Base-by-base conservation (phyloP, 2,329 filamentous ascomycete species). In the Ophiostoma sp. region DNA sequence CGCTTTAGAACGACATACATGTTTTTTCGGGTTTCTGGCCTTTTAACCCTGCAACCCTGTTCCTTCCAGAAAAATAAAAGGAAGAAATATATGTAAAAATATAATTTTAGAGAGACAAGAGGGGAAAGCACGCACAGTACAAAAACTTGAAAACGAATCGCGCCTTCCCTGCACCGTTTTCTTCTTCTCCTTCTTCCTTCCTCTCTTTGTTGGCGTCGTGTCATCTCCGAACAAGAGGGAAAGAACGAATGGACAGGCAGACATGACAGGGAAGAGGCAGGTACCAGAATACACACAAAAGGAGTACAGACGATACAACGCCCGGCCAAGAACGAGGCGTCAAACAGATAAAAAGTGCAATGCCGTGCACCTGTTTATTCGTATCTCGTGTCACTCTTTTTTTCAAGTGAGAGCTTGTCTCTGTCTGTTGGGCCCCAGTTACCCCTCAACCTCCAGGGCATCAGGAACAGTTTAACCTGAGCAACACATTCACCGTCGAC, bases 211-310 rank as follows among this genome's bases (percentile, higher is more conserved):
- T 64, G 55, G 73, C 45, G 61, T 73, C 73, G 63, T 55, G 73
- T 75, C 73, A 76, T 76, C 63, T 75, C 75, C 75, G 72, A 55
- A 50, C 36, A 50, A 48, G 22, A 68, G n/a, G 61, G 39, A 48
- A 68, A 31, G 63, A 68, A 33, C 64, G 17, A 71, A 45, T 25
- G 36, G n/a, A 9, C 33, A 17, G n/a, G 33, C 42, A 48, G 39
- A 45, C 39, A 15, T 3, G 25, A 59, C 70, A 70, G 31, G 73
- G 71, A 72, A 73, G 69, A 68, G 70, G 36, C 28, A n/a, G 31
- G 45, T 48, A 50, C 70, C 19, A 64, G 55, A 15, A 5, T 19
- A 48, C 28, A 52, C 48, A 33, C 8, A 28, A 68, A 25, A 12
- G 66, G 2, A 6, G 57, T 59, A 17, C 52, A 42, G 17, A 39